Base-by-base conservation (phyloP, 208 protist genomes). In the Leishmania aethiopica region DNA sequence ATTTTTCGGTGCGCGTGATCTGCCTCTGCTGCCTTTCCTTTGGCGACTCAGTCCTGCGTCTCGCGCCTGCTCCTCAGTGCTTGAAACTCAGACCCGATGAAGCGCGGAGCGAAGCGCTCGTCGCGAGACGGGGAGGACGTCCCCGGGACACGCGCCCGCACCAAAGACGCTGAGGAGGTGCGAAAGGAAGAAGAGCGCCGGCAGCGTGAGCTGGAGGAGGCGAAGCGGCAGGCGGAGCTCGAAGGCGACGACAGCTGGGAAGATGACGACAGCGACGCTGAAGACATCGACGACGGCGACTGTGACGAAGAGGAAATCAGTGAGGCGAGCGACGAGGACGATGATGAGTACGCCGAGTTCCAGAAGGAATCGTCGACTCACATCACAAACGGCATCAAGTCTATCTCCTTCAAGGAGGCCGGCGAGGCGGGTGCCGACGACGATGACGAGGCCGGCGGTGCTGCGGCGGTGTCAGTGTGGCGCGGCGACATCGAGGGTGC, bases 261-360 rank as follows among this genome's bases (percentile, higher is more conserved):
- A 37, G 84, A 87, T 37, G 90, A 93, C 28, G 83, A 87, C 28
- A 40, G 83, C 17, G 83, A 79, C 25, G 78, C 66, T 49, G 88
- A 83, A 28, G 71, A 75, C 7, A 35, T 88, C 40, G 88, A 92
- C 1, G 85, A 94, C 32, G 45, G 45, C 45, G 79, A 88, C 5
- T 89, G 84, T 37, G 82, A 87, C 25, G 84, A 89, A 22, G 92
- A 95, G 72, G 90, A 94, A 69, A 89, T 91, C 75, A 88, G 92
- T 69, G 88, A 90, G 32, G 89, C 90, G 32, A 84, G 85, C 82
- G 87, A 85, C 81, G 89, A 93, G 49, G 87, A 90, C 70, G 91
- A 94, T 70, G 90, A 90, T 73, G 94, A 95, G 80, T 96, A 97
- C 86, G 92, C 90, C 22, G 92, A 93, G 45, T 92, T 96, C 64